These are phyloP conservation scores for Lasiosphaeria hispida DNA, from an alignment of 495 filamentous ascomycete species.

Conservation along the genomic window DNA sequence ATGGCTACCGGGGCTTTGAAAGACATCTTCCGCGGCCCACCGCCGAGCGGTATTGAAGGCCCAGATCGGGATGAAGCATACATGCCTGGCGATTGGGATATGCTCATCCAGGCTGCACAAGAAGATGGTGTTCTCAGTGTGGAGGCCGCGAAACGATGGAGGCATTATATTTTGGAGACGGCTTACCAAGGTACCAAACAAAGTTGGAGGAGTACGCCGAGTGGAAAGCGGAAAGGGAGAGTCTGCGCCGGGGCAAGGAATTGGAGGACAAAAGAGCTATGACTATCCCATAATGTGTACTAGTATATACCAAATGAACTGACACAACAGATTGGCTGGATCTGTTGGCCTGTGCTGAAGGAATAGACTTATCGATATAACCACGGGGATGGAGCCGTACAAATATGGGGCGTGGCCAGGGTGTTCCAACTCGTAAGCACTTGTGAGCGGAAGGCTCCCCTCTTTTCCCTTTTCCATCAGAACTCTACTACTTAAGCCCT, in stretches of 20 bases:
- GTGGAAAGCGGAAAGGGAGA: conserved; percentile 7
- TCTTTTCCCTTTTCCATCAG: too few species aligned
- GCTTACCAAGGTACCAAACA: conserved; percentile 10
- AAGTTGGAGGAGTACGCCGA: background rate
- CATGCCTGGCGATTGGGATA: conserved; percentile 13
- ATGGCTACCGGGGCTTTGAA: conserved; percentile 7
- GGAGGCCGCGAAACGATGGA: conserved; percentile 12
- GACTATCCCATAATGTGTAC: too few species aligned
- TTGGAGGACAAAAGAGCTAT: background rate
- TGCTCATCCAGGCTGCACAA: conserved; percentile 10
- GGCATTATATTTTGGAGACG: conserved; percentile 11
- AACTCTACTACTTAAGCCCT: too few species aligned
- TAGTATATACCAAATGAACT: too few species aligned
- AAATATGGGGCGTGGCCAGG: too few species aligned
- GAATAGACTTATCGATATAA: too few species aligned
- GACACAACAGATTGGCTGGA: too few species aligned
- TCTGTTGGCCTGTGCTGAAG: too few species aligned
- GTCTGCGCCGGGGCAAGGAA: conserved; percentile 2
- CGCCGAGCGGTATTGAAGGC: conserved; percentile 9
- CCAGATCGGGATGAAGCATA: conserved; percentile 6
- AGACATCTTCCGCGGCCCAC: conserved; percentile 12
- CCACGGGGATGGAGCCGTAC: too few species aligned
- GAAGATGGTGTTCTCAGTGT: conserved; percentile 12
- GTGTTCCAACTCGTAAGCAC: too few species aligned
- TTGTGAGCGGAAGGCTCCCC: too few species aligned